A percentile compares a stretch with the other conserved stretches of the same genome.
These are phyloP conservation scores for Aureobasidium sp. DNA, from an alignment of 2,329 filamentous ascomycete species.

Conservation along the genomic window DNA sequence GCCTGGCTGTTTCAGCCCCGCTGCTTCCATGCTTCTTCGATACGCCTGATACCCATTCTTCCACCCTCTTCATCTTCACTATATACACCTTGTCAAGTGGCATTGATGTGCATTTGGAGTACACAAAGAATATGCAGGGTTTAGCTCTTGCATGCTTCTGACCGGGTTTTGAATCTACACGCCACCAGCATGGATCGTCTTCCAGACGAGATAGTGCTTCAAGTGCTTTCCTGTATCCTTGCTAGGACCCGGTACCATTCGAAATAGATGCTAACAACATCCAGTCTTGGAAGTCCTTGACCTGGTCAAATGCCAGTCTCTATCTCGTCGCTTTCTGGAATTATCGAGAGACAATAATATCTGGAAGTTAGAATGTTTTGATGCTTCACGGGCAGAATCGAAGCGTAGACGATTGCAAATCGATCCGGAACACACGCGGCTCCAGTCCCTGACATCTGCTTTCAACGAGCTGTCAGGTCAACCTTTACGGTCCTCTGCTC, in stretches of 20 bases:
- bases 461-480: conserved; percentile 7
- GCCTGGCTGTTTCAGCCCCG: no score
- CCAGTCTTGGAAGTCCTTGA: conserved; percentile 58
- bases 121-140: no score
- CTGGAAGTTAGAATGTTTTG: conserved; percentile 71
- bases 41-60: no score
- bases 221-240: conserved; percentile 36
- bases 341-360: conserved; percentile 67
- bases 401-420: conserved; percentile 48
- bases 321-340: conserved; percentile 58
- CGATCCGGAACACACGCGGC: conserved; percentile 1
- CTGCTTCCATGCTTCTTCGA: no score
- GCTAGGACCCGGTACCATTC: conserved; percentile 5
- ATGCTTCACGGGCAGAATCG: conserved; percentile 59
- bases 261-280: neutral
- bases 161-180: neutral
- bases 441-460: neutral
- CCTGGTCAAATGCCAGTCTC: conserved; percentile 60
- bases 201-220: conserved; percentile 38
- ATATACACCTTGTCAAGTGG: no score
- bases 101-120: no score
- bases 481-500: neutral
- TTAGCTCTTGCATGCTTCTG: neutral
- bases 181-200: conserved; percentile 18
- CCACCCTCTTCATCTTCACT: no score